phyloP scores from a whole-genome alignment of 108 stramenopile genomes.

The Fragilaria crotonensis region DNA sequence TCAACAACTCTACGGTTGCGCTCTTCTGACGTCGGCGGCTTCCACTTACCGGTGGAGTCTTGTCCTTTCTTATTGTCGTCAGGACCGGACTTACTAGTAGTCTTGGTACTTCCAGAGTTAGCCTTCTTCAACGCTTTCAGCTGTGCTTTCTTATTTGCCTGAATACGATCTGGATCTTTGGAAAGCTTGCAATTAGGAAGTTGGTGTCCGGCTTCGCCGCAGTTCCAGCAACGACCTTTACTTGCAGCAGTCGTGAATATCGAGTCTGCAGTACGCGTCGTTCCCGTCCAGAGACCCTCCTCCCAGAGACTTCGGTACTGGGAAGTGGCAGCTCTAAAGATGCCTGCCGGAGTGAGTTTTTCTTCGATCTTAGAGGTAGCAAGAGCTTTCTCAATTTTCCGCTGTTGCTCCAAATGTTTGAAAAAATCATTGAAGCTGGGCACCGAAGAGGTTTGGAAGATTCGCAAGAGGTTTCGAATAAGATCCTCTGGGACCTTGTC shows the following conservation, averaged over 20 bases:
- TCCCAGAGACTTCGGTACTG: no score
- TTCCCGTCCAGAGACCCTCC: neutral
- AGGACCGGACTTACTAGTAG: neutral
- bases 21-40: neutral
- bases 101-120: no score
- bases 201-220: neutral
- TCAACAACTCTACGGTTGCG: neutral
- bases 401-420: neutral
- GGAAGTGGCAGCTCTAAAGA: no score
- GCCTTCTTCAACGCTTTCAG: no score
- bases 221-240: neutral
- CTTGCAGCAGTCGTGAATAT: neutral
- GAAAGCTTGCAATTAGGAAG: neutral
- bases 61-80: neutral
- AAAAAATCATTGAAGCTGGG: neutral
- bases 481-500: neutral
- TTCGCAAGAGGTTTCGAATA: neutral
- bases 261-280: neutral
- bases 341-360: no score
- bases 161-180: neutral
- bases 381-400: no score
- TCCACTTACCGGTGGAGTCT: neutral
- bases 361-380: no score
- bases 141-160: no score
- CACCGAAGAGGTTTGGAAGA: constrained; percentile 5